Evolutionary conservation across 495 filamentous ascomycete species (phyloP).

Genomic region (Penicillium psychrofluorescens): DNA sequence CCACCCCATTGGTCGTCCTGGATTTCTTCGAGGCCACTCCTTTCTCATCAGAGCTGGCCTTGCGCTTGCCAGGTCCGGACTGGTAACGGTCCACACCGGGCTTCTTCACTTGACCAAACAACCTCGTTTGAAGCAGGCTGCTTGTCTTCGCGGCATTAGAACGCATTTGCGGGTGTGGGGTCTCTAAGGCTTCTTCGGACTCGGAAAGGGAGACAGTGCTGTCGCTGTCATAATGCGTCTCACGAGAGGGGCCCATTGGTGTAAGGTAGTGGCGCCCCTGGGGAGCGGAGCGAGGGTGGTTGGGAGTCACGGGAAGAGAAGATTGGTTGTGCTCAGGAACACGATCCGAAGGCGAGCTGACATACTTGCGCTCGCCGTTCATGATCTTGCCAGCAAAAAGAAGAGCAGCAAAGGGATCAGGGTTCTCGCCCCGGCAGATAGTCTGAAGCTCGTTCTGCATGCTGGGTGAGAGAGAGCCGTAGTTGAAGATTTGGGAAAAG

Average conservation of each 20-base stretch:
- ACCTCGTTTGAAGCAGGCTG: slow-evolving; percentile 52
- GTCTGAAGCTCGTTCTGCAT: slow-evolving; percentile 40
- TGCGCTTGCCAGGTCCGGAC: slow-evolving; percentile 44
- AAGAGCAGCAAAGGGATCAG: slow-evolving; percentile 65
- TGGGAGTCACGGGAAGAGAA: slow-evolving; percentile 73
- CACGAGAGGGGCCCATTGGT: slow-evolving; percentile 46
- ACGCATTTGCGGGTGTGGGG: slow-evolving; percentile 10
- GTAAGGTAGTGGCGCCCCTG: slow-evolving; percentile 47
- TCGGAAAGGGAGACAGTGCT: slow-evolving; percentile 74
- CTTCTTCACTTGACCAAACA: slow-evolving; percentile 64
- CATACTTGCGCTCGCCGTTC: slow-evolving; percentile 13
- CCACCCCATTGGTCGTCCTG: slow-evolving; percentile 47
- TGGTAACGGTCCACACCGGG: slow-evolving; percentile 30
- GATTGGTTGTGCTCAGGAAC: slow-evolving; percentile 43
- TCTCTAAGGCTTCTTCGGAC: slow-evolving; percentile 39
- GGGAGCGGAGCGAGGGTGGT: slow-evolving; percentile 31
- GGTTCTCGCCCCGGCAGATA: slow-evolving; percentile 31
- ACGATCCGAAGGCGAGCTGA: slow-evolving; percentile 27
- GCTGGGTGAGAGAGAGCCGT: slow-evolving; percentile 38
- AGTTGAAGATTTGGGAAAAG: slow-evolving; percentile 58
- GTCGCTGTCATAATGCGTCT: slow-evolving; percentile 59
- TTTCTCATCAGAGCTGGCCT: slow-evolving; percentile 40
- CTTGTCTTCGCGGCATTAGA: slow-evolving; percentile 30
- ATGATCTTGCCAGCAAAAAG: slow-evolving; percentile 67
- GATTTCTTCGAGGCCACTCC: slow-evolving; percentile 52